These are phyloP conservation scores for Phytophthora foliorum DNA, from an alignment of 352 stramenopile species.

Conservation along the genomic window DNA sequence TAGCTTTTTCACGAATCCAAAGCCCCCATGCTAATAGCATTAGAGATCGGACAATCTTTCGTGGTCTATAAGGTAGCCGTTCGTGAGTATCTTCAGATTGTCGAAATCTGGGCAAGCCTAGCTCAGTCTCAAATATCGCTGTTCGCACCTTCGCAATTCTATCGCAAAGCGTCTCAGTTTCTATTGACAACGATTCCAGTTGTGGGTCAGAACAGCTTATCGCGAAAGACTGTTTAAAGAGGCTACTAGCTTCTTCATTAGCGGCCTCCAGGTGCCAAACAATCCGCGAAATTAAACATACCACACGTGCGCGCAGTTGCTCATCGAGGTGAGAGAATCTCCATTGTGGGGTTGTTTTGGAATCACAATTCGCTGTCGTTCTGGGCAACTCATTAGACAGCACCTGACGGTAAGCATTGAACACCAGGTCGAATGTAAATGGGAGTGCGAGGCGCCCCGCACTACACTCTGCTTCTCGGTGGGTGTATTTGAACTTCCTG, in stretches of 20 bases:
- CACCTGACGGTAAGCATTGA: constrained; percentile 4
- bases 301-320: constrained; percentile 12
- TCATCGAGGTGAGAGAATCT: constrained; percentile 20
- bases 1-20: constrained; percentile 53
- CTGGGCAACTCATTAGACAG: constrained; percentile 2
- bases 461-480: constrained; percentile 12
- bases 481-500: constrained; percentile 29
- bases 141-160: constrained; percentile 9
- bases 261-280: constrained; percentile 27
- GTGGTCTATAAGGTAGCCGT: constrained; percentile 9
- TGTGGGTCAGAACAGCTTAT: constrained; percentile 10
- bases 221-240: constrained; percentile 20
- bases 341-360: constrained; percentile 14
- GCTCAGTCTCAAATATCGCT: neutral
- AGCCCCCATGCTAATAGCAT: constrained; percentile 45
- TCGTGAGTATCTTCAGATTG: neutral
- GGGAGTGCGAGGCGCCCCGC: neutral
- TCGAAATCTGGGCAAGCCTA: constrained; percentile 10
- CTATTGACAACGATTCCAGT: neutral
- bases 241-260: neutral
- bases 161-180: constrained; percentile 10
- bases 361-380: neutral
- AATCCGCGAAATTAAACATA: constrained; percentile 28
- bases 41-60: constrained; percentile 43
- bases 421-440: constrained; percentile 1